Conservation (phyloP, 352 stramenopile genomes). For the Blastocystis sp. region DNA sequence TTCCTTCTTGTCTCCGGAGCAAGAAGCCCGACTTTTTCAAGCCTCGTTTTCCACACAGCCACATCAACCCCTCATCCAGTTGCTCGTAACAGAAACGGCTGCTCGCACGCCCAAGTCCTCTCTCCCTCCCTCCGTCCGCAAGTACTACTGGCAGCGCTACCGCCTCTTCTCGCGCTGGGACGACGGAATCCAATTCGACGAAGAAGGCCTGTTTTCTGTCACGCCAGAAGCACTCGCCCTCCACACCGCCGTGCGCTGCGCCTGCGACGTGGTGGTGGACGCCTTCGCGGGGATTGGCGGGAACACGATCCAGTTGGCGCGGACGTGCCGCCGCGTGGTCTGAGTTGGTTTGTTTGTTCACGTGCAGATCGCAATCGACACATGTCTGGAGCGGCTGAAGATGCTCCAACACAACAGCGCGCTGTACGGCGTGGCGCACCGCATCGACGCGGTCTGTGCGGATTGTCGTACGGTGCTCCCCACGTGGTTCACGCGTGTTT, state of each 20-base stretch:
- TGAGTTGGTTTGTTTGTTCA: conserved; percentile 24
- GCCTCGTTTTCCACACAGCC: neutral
- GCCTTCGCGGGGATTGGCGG: conserved; percentile 86
- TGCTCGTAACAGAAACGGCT: neutral
- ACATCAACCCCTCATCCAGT: neutral
- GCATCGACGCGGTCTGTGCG: conserved; percentile 51
- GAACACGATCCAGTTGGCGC: conserved; percentile 87
- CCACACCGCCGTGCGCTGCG: conserved; percentile 80
- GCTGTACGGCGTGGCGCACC: conserved; percentile 42
- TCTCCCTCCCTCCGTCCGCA: conserved; percentile 73
- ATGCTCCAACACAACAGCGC: conserved; percentile 26
- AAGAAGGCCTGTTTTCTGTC: conserved; percentile 88
- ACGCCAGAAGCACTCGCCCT: conserved; percentile 84
- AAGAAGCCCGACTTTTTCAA: neutral
- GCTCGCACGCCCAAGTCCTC: neutral
- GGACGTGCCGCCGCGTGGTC: conserved; percentile 80
- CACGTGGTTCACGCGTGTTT: conserved; percentile 75
- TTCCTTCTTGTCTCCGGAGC: conserved; percentile 6
- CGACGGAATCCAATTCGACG: conserved; percentile 84
- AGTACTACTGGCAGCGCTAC: conserved; percentile 86
- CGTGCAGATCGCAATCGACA: conserved; percentile 50
- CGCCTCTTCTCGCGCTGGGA: conserved; percentile 85
- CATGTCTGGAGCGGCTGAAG: conserved; percentile 4
- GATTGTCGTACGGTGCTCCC: conserved; percentile 70
- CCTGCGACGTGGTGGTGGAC: conserved; percentile 81